Conservation (phyloP, 345 rosid genomes). For the Gossypium sturtianum region DNA sequence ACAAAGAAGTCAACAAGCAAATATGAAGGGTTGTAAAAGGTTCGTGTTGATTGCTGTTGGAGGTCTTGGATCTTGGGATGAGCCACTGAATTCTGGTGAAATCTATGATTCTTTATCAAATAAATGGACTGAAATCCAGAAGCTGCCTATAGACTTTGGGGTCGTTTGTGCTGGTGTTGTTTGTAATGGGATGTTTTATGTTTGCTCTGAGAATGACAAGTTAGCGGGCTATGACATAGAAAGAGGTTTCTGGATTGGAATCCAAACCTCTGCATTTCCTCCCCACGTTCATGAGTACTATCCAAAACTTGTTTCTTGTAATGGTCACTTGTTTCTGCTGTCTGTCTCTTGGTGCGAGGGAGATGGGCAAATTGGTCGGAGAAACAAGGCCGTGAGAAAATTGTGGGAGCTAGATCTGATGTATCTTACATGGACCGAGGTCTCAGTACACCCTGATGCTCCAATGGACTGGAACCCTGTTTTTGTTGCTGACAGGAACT, state of each 20-base stretch:
- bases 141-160: conserved; percentile 73
- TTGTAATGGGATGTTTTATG: conserved; percentile 79
- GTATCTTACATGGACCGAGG: conserved; percentile 75
- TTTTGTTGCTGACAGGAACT: conserved; percentile 66
- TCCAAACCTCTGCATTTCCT: conserved; percentile 79
- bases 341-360: conserved; percentile 99
- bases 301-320: conserved; percentile 81
- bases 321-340: conserved; percentile 71
- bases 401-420: conserved; percentile 92
- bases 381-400: conserved; percentile 95
- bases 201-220: conserved; percentile 82
- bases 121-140: conserved; percentile 87
- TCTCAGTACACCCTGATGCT: conserved; percentile 91
- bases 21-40: conserved; percentile 40
- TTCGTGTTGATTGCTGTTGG: conserved; percentile 73
- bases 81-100: conserved; percentile 91
- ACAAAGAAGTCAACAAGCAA: conserved; percentile 49
- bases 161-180: conserved; percentile 63
- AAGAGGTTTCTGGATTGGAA: conserved; percentile 82
- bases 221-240: conserved; percentile 87
- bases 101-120: conserved; percentile 73
- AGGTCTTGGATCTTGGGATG: conserved; percentile 81
- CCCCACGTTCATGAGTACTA: conserved; percentile 87
- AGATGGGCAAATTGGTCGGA: conserved; percentile 84
- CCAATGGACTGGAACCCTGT: conserved; percentile 99